Evolutionary conservation across 2,329 filamentous ascomycete species (phyloP).

Genomic region (Sporothrix inflata): DNA sequence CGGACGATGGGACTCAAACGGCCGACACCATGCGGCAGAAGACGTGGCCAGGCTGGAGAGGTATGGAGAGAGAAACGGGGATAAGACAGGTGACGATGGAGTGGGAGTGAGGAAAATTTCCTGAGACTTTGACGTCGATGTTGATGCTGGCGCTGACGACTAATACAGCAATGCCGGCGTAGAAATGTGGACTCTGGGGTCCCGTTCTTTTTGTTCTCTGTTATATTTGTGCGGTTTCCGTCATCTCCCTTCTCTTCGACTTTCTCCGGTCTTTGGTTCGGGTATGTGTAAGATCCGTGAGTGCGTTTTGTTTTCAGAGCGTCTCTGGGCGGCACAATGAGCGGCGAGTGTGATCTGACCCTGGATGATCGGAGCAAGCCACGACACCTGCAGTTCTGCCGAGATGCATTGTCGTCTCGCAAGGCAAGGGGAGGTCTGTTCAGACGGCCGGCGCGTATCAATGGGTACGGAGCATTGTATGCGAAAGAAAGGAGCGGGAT

Average conservation of each 20-base stretch:
- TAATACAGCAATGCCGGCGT: background rate
- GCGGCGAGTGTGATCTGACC: background rate
- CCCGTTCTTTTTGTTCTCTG: background rate
- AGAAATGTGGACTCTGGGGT: background rate
- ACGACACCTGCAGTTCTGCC: constrained; percentile 14
- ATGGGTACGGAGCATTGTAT: background rate
- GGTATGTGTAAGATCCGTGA: constrained; percentile 9
- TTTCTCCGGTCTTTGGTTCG: background rate
- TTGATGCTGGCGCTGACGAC: background rate
- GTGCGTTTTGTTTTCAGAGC: constrained; percentile 1
- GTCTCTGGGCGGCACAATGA: background rate
- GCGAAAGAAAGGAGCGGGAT: background rate
- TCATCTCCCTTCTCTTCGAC: background rate
- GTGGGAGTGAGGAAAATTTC: too few relatives aligned
- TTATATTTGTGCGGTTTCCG: too few relatives aligned
- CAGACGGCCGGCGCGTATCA: background rate
- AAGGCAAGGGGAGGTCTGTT: background rate
- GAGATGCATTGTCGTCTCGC: constrained; percentile 15
- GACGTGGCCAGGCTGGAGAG: background rate
- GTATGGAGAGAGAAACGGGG: background rate
- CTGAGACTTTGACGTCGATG: background rate
- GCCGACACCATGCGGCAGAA: constrained; percentile 14
- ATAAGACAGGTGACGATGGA: background rate
- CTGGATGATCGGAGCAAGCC: background rate
- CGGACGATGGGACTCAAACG: constrained; percentile 26